Evolutionary conservation across 805 yeast species (phyloP).

Genomic region (Hanseniaspora occidentalis): DNA sequence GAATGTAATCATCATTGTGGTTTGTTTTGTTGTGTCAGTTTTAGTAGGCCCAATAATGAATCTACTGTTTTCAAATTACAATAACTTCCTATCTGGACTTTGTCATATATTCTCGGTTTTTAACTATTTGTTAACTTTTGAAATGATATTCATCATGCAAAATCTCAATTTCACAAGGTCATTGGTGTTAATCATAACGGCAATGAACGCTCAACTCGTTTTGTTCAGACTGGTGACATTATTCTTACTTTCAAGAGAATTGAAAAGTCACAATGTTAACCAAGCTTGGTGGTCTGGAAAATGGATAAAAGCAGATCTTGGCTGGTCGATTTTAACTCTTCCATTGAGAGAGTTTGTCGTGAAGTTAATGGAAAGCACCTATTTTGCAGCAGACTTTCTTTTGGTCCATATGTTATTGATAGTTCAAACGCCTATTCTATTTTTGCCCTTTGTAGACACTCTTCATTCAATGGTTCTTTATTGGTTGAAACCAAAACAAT

Average conservation of each 20-base stretch:
- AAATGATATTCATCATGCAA: conserved; percentile 54
- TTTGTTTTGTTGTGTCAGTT: conserved; percentile 33
- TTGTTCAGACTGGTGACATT: conserved; percentile 41
- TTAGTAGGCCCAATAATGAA: conserved; percentile 36
- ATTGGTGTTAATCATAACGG: conserved; percentile 46
- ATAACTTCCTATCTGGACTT: conserved; percentile 36
- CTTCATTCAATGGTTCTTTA: conserved; percentile 56
- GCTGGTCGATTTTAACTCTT: conserved; percentile 48
- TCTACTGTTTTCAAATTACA: conserved; percentile 22
- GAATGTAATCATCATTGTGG: conserved; percentile 20
- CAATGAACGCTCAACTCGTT: conserved; percentile 42
- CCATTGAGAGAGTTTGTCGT: conserved; percentile 54
- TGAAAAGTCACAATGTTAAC: conserved; percentile 45
- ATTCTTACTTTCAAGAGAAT: conserved; percentile 47
- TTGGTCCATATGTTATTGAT: conserved; percentile 47
- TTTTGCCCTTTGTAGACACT: conserved; percentile 51
- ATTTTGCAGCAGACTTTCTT: conserved; percentile 51
- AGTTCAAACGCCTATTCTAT: conserved; percentile 45
- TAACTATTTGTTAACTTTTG: conserved; percentile 43
- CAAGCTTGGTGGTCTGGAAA: conserved; percentile 73
- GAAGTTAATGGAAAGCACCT: conserved; percentile 53
- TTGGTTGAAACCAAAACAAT: conserved; percentile 50
- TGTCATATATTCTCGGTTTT: conserved; percentile 45
- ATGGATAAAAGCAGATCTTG: conserved; percentile 52
- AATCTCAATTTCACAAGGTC: conserved; percentile 52